Base-by-base conservation (phyloP, 2,329 filamentous ascomycete genomes). In the Chaetomiaceae sp. region DNA sequence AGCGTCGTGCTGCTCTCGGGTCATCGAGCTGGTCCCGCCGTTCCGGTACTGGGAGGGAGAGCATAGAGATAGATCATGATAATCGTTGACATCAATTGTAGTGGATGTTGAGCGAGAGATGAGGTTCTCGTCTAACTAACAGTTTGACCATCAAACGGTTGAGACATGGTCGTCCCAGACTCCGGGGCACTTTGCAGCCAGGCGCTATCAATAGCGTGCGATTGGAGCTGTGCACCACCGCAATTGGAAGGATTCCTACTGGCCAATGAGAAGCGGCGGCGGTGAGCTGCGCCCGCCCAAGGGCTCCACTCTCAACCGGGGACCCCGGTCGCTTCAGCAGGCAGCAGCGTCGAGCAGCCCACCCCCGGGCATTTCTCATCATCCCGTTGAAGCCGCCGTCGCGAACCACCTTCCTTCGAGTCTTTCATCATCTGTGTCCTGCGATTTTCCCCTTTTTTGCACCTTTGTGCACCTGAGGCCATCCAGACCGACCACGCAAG, bases 291-390 rank as follows among this genome's bases (percentile, higher is more conserved):
- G 62, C 62, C 62, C 31, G 53, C 53, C 53, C 47, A 15, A 36
- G 42, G 51, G 52, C 59, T 12, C 60, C 61, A 53, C 58, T 44
- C 42, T 6, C 44, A n/a, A 17, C 48, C 37, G 40, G 56, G 53
- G 39, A 33, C 36, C 60, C 61, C 22, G 39, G 61, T 57, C 34
- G 44, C 12, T 34, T 29, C 25, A 57, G 51, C 59, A 64, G 62
- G 62, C 62, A 64, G 62, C 62, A 64, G 58, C 60, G 59, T 59
- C 51, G 44, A 47, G 44, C 52, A 14, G 50, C 53, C 55, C 57
- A 54, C 48, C 55, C 25, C 27, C 27, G 14, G 27, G 59, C 60
- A 64, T 64, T 63, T 64, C 62, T 64, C 62, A 64, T 64, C 62
- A 59, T 54, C 60, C 49, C 19, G 23, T 12, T 34, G 44, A 47